Conservation (phyloP, 2,329 filamentous ascomycete genomes). For the Diplodia corticola region DNA sequence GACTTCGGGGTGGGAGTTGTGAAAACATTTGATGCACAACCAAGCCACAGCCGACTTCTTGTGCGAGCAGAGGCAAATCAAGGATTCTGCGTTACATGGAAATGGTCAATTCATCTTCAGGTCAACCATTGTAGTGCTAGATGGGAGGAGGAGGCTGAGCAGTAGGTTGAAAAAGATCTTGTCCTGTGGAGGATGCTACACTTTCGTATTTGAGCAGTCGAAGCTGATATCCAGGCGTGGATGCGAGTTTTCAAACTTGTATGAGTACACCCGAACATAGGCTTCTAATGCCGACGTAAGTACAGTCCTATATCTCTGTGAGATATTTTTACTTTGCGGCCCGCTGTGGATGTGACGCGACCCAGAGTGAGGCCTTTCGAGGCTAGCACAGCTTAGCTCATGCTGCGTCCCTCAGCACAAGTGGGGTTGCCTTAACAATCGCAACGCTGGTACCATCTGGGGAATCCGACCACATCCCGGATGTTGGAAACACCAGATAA, state of each 20-base stretch:
- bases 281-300: too few species aligned
- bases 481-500: slow-evolving; percentile 79
- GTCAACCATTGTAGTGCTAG: not conserved
- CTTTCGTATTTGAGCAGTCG: too few species aligned
- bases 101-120: not conserved
- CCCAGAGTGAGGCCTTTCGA: not conserved
- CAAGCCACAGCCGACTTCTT: slow-evolving; percentile 1
- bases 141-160: not conserved
- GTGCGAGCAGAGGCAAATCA: slow-evolving; percentile 7
- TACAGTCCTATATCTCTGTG: too few species aligned
- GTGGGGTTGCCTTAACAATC: slow-evolving; percentile 43
- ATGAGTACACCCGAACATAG: too few species aligned
- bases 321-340: too few species aligned
- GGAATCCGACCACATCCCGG: slow-evolving; percentile 83
- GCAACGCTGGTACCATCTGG: slow-evolving; percentile 65
- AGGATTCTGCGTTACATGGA: slow-evolving; percentile 8
- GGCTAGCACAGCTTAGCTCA: not conserved
- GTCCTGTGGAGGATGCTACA: too few species aligned
- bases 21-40: not conserved
- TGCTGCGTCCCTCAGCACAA: not conserved
- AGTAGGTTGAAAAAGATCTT: too few species aligned
- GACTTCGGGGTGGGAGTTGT: not conserved
- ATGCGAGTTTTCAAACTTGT: too few species aligned
- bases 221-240: too few species aligned
- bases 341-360: not conserved